phyloP scores from a whole-genome alignment of 2,329 filamentous ascomycete species.

The Cercospora citrullina region DNA sequence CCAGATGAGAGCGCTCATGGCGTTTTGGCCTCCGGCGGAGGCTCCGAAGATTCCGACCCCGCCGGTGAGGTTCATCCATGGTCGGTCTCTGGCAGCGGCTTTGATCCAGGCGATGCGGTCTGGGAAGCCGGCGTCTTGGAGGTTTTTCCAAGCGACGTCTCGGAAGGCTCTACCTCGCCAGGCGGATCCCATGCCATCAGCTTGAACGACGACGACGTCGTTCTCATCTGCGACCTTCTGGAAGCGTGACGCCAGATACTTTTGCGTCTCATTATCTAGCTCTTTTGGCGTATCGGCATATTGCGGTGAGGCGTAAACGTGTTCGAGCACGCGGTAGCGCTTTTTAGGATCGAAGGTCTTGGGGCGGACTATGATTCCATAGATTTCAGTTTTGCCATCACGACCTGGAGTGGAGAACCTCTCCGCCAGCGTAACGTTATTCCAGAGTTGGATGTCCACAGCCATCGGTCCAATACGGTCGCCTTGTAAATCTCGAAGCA shows the following conservation, averaged over 20 bases:
- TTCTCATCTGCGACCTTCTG: slow-evolving; percentile 7
- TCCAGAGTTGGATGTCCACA: neutral
- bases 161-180: slow-evolving; percentile 16
- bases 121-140: slow-evolving; percentile 12
- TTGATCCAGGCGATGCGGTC: slow-evolving; percentile 19
- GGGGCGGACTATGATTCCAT: slow-evolving; percentile 12
- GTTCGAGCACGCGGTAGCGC: slow-evolving; percentile 12
- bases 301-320: slow-evolving; percentile 7
- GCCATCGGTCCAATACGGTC: neutral
- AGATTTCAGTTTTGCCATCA: slow-evolving; percentile 9
- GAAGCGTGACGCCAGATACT: neutral
- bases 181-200: slow-evolving; percentile 15
- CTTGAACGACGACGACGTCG: slow-evolving; percentile 9
- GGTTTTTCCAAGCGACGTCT: slow-evolving; percentile 6
- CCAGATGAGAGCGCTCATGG: slow-evolving; percentile 13
- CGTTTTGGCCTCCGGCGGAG: slow-evolving; percentile 11
- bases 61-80: slow-evolving; percentile 11
- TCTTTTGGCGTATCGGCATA: neutral
- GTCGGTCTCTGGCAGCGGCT: slow-evolving; percentile 5
- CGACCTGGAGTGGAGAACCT: slow-evolving; percentile 12
- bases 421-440: slow-evolving; percentile 5
- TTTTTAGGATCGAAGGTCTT: slow-evolving; percentile 1
- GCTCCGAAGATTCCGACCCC: slow-evolving; percentile 12
- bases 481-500: neutral
- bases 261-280: neutral